phyloP scores from a whole-genome alignment of 805 yeast genomes.

The Starmerella kuoi region DNA sequence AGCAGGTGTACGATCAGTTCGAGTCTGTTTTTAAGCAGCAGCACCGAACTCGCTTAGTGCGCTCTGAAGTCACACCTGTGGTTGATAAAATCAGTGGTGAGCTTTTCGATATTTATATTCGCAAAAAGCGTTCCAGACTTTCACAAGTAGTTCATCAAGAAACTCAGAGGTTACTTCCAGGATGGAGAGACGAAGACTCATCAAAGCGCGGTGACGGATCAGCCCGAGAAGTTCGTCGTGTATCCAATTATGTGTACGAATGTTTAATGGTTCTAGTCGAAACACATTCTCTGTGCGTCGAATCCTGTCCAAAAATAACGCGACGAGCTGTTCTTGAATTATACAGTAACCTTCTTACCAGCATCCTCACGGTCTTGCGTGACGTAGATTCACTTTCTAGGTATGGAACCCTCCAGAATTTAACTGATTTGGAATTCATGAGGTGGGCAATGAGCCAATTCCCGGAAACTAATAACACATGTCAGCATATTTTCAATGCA shows the following conservation, averaged over 20 bases:
- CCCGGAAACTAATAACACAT: slow-evolving; percentile 21
- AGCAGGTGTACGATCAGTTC: slow-evolving; percentile 29
- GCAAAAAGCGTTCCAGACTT: slow-evolving; percentile 39
- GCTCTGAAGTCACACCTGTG: slow-evolving; percentile 30
- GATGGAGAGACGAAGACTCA: slow-evolving; percentile 34
- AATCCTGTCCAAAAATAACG: slow-evolving; percentile 38
- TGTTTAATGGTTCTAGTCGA: slow-evolving; percentile 38
- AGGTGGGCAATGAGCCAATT: slow-evolving; percentile 28
- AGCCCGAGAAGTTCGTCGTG: slow-evolving; percentile 8
- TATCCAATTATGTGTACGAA: slow-evolving; percentile 37
- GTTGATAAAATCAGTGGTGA: slow-evolving; percentile 36
- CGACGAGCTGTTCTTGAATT: slow-evolving; percentile 36
- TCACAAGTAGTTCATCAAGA: slow-evolving; percentile 38
- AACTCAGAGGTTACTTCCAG: slow-evolving; percentile 34
- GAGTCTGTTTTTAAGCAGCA: slow-evolving; percentile 10
- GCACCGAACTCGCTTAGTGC: neutral
- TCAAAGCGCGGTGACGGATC: neutral
- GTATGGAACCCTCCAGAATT: slow-evolving; percentile 40
- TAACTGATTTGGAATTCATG: slow-evolving; percentile 45
- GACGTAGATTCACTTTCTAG: slow-evolving; percentile 36
- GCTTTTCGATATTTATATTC: slow-evolving; percentile 37
- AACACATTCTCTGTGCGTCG: slow-evolving; percentile 41
- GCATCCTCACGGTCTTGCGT: slow-evolving; percentile 33
- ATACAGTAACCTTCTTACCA: slow-evolving; percentile 32
- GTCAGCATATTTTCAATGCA: slow-evolving; percentile 26